phyloP scores from a whole-genome alignment of 2,329 filamentous ascomycete genomes.

The Emmonsiellopsis sp. region DNA sequence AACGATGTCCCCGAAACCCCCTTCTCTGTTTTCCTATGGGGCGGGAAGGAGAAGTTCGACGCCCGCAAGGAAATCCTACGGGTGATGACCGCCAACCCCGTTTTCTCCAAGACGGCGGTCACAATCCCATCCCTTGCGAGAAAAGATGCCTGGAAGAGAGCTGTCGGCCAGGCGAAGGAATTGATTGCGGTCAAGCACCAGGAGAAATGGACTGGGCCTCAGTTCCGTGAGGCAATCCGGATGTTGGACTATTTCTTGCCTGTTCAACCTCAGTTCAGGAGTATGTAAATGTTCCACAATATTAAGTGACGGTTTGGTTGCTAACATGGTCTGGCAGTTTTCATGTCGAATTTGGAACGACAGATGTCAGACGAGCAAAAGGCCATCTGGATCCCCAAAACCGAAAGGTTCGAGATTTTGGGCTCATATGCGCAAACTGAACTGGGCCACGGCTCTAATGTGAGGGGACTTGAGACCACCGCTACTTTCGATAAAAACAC shows the following conservation, averaged over 20 bases:
- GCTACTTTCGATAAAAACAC: slow-evolving; percentile 19
- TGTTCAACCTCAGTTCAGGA: slow-evolving; percentile 16
- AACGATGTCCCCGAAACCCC: slow-evolving; percentile 10
- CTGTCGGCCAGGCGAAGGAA: slow-evolving; percentile 13
- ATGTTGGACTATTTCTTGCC: slow-evolving; percentile 16
- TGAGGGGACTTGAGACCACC: slow-evolving; percentile 23
- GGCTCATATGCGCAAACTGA: slow-evolving; percentile 24
- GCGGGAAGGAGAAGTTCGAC: slow-evolving; percentile 14
- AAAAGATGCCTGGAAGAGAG: slow-evolving; percentile 15
- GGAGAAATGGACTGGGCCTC: slow-evolving; percentile 13
- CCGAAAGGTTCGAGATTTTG: slow-evolving; percentile 17
- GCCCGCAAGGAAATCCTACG: slow-evolving; percentile 12
- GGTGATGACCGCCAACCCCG: slow-evolving; percentile 11
- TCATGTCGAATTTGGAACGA: slow-evolving; percentile 16
- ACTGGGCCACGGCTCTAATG: slow-evolving; percentile 23
- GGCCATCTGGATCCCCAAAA: slow-evolving; percentile 16
- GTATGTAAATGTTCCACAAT: background rate
- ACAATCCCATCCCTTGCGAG: slow-evolving; percentile 13
- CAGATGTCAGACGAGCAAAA: slow-evolving; percentile 18
- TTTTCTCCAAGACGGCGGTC: slow-evolving; percentile 14
- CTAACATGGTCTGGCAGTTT: slow-evolving; percentile 7
- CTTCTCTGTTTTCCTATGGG: slow-evolving; percentile 16
- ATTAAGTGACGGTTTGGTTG: background rate
- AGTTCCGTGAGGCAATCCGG: slow-evolving; percentile 14
- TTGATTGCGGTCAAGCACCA: slow-evolving; percentile 13